Percentiles rank a stretch among this genome's conserved stretches.
Conservation (phyloP, 1,139 yeast species). For the Wickerhamomyces sp. region DNA sequence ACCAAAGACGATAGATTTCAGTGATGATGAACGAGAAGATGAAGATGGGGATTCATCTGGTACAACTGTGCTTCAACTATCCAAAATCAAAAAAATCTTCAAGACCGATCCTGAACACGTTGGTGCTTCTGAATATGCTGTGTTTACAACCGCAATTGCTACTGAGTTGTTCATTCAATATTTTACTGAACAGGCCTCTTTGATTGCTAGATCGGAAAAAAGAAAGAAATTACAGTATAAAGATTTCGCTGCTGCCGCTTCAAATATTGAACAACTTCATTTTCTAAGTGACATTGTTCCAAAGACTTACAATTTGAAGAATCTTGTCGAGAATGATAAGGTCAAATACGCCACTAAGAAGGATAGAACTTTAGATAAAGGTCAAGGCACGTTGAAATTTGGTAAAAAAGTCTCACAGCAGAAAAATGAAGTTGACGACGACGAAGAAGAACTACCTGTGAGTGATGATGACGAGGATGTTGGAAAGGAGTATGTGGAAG, state of each 20-base stretch:
- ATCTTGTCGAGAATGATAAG: conserved; percentile 42
- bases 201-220: conserved; percentile 62
- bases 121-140: conserved; percentile 73
- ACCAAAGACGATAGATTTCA: not conserved
- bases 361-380: conserved; percentile 29
- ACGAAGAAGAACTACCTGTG: conserved; percentile 17
- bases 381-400: conserved; percentile 35
- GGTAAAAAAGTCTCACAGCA: conserved; percentile 11
- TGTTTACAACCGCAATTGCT: conserved; percentile 80
- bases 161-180: conserved; percentile 81
- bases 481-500: conserved; percentile 14
- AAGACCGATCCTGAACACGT: conserved; percentile 81
- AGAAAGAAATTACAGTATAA: conserved; percentile 68
- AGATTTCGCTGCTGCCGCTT: conserved; percentile 72
- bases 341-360: conserved; percentile 31
- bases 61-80: conserved; percentile 50
- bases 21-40: conserved; percentile 7
- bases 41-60: conserved; percentile 18
- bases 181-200: conserved; percentile 73
- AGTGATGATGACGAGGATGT: conserved; percentile 20
- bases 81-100: conserved; percentile 78
- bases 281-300: conserved; percentile 70
- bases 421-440: conserved; percentile 14
- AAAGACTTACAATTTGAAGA: conserved; percentile 49
- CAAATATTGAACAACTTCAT: conserved; percentile 57